Evolutionary conservation across 2,329 filamentous ascomycete species (phyloP).

Genomic region (Mollisia scopiformis): DNA sequence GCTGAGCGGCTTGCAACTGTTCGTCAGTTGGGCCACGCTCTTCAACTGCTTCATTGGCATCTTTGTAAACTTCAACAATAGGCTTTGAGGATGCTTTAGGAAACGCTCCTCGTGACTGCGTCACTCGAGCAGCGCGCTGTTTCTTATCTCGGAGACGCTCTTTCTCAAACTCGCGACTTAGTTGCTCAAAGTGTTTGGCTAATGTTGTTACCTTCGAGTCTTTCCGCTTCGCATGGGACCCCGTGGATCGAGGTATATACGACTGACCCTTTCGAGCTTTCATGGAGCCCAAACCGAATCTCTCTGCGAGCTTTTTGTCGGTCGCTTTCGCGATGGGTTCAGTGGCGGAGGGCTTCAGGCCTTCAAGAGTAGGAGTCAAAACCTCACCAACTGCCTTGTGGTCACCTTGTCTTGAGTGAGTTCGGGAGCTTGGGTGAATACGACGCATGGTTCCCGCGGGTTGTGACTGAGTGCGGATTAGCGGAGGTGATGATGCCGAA

Average conservation of each 20-base stretch:
- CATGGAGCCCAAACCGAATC: constrained; percentile 66
- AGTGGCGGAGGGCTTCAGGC: constrained; percentile 27
- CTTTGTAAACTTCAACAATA: constrained; percentile 93
- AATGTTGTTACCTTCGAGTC: constrained; percentile 86
- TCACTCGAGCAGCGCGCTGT: constrained; percentile 76
- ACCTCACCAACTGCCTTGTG: constrained; percentile 20
- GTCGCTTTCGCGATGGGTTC: constrained; percentile 33
- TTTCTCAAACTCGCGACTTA: constrained; percentile 88
- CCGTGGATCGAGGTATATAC: constrained; percentile 83
- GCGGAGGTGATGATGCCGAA: constrained; percentile 32
- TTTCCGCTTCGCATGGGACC: constrained; percentile 61
- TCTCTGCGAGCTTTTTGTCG: constrained; percentile 77
- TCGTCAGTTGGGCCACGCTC: constrained; percentile 73
- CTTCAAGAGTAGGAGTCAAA: constrained; percentile 24
- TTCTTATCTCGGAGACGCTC: constrained; percentile 86
- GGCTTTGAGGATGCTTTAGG: constrained; percentile 92
- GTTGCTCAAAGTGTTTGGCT: constrained; percentile 93
- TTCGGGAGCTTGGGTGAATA: constrained; percentile 26
- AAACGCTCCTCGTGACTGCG: constrained; percentile 77
- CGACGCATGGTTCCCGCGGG: constrained; percentile 37
- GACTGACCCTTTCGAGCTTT: constrained; percentile 70
- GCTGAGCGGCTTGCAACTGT: constrained; percentile 46
- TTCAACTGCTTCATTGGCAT: constrained; percentile 90
- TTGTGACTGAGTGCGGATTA: constrained; percentile 38
- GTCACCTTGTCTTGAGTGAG: constrained; percentile 25